Evolutionary conservation across 768 basidiomycete genomes (phyloP), one percentile per base, ranked within the genome.

Genomic region (Obba rivulosa): DNA sequence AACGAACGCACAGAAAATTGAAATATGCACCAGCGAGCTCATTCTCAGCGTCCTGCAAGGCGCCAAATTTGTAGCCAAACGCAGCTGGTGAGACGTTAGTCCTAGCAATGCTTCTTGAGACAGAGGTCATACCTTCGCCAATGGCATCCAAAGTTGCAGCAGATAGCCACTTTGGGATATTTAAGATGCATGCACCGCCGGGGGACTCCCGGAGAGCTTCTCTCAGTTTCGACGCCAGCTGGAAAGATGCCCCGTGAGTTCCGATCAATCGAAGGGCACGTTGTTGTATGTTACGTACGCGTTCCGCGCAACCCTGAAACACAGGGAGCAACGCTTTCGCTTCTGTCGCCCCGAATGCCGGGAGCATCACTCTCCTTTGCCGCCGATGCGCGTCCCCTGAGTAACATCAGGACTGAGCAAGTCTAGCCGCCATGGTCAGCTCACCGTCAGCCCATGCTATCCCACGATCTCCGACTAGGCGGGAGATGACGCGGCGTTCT

Each of bases 1-100:
- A 13, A 14, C 3, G 10, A 10, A 45, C 58, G 25, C 49, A 60
- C 61, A 61, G 38, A 16, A 79, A 65, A 34, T 75, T 77, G 48
- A 71, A 68, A 58, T 80, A 81, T 2, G 78, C 75, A 51, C 73
- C 70, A 62, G 74, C 76, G 41, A 82, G 74, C 49, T 74, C 72
- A 57, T 78, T 79, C 39, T 77, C 68, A 2, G 65, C 57, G 46
- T 77, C 65, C 9, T 71, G 63, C n/a, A 80, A 56, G 0, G 75
- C 75, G 21, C 77, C 78, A 48, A 82, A 79, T 14, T 79, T 71
- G 57, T 78, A 78, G 55, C 79, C 79, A 38, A 68, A 64, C 1
- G 62, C 66, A 24, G 60, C 57, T 65, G 36, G 2, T 0, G 18
- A 11, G 38, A 17, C 25, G 24, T 25, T 3, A 47, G 23, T 31